A percentile compares a stretch with the other conserved stretches of the same genome.
Evolutionary conservation across 1,139 yeast species (phyloP).

Genomic region (Diutina siamensis): DNA sequence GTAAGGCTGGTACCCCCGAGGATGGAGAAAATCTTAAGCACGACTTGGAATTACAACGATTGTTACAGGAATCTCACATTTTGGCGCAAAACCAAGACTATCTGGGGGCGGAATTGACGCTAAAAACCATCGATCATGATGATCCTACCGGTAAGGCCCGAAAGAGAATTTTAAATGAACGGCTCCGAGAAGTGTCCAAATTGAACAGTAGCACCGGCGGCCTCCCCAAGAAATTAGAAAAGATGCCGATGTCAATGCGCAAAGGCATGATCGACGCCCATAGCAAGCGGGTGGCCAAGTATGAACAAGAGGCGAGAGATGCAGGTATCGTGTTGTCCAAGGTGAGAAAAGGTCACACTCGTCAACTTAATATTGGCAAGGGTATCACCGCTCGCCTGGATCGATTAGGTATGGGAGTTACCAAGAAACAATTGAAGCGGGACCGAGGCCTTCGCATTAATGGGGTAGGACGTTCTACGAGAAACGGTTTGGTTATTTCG

Average conservation of each 20-base stretch:
- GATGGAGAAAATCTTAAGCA: slow-evolving; percentile 52
- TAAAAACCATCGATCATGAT: slow-evolving; percentile 53
- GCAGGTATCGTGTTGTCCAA: slow-evolving; percentile 77
- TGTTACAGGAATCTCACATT: slow-evolving; percentile 78
- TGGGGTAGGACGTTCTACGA: slow-evolving; percentile 67
- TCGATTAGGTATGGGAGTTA: slow-evolving; percentile 44
- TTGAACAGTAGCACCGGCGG: slow-evolving; percentile 33
- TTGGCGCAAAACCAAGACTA: slow-evolving; percentile 43
- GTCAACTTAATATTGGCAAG: slow-evolving; percentile 43
- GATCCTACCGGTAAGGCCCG: slow-evolving; percentile 77
- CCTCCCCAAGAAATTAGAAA: slow-evolving; percentile 42
- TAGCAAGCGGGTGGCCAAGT: slow-evolving; percentile 37
- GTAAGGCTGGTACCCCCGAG: slow-evolving; percentile 19
- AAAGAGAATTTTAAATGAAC: slow-evolving; percentile 56
- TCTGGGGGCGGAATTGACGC: slow-evolving; percentile 71
- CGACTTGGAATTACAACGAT: slow-evolving; percentile 73
- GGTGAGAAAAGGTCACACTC: slow-evolving; percentile 50
- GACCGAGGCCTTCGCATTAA: slow-evolving; percentile 74
- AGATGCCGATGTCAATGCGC: slow-evolving; percentile 80
- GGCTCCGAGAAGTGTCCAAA: slow-evolving; percentile 48
- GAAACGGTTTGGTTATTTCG: slow-evolving; percentile 72
- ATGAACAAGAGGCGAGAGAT: slow-evolving; percentile 69
- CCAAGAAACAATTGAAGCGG: slow-evolving; percentile 23
- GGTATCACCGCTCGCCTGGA: slow-evolving; percentile 42
- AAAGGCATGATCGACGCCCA: slow-evolving; percentile 67